Conservation (phyloP, 2,329 filamentous ascomycete genomes). For the Aspergillus transmontanensis region DNA sequence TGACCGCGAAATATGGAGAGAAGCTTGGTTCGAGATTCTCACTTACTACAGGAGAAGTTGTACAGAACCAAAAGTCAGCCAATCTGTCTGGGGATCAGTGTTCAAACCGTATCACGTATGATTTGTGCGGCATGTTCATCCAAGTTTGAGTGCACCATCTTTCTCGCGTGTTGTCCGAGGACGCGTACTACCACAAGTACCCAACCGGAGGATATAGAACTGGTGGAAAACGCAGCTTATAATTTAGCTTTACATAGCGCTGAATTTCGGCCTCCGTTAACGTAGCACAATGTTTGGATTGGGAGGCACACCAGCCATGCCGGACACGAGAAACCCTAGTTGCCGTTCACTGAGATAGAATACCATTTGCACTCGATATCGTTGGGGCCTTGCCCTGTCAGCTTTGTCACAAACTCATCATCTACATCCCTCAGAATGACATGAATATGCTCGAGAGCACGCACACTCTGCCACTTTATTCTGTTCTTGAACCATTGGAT, state of each 20-base stretch:
- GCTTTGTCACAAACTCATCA: background rate
- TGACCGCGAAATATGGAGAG: background rate
- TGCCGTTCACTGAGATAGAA: background rate
- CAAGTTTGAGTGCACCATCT: background rate
- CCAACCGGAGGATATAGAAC: background rate
- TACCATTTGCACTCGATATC: conserved; percentile 1
- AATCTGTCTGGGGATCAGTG: background rate
- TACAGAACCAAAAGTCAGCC: background rate
- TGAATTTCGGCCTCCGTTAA: background rate
- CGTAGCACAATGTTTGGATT: background rate
- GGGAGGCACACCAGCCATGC: background rate
- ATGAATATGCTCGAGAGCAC: conserved; percentile 10
- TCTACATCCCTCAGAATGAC: conserved; percentile 7
- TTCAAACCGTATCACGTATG: background rate
- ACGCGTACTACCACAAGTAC: background rate
- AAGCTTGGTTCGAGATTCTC: background rate
- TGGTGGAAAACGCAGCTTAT: background rate
- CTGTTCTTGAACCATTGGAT: conserved; percentile 9
- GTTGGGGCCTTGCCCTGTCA: background rate
- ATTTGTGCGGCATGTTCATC: background rate
- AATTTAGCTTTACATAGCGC: background rate
- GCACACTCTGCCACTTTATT: conserved; percentile 6
- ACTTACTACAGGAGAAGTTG: background rate
- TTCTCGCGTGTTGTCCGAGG: background rate
- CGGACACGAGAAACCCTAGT: background rate